Evolutionary conservation across 2,329 filamentous ascomycete species (phyloP).

Genomic region (Macroventuria anomochaeta): DNA sequence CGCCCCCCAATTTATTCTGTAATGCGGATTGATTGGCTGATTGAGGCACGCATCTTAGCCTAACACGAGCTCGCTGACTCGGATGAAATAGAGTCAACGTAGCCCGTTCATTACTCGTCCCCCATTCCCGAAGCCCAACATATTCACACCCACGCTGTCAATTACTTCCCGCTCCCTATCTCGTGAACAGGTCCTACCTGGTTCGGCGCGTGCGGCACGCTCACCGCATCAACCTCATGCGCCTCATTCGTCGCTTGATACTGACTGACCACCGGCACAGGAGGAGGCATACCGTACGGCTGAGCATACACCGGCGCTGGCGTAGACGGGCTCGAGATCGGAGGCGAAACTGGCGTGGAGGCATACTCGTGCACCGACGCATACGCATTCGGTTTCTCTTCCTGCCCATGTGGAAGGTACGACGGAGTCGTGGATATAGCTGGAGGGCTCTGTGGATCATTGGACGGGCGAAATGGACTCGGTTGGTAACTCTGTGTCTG

Average conservation of each 20-base stretch:
- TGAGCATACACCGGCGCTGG: conserved; percentile 35
- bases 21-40: too few relatives aligned
- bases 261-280: conserved; percentile 11
- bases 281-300: conserved; percentile 13
- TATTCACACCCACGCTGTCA: too few relatives aligned
- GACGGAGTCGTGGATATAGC: conserved; percentile 6
- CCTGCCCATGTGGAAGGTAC: conserved; percentile 20
- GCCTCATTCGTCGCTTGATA: conserved; percentile 17
- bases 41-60: too few relatives aligned
- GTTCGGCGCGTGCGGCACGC: conserved; percentile 13
- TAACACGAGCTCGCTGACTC: too few relatives aligned
- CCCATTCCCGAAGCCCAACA: too few relatives aligned
- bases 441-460: conserved; percentile 12
- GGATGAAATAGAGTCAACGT: too few relatives aligned
- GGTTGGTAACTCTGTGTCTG: neutral
- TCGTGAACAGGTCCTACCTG: conserved; percentile 25
- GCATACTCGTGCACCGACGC: conserved; percentile 26
- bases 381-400: conserved; percentile 28
- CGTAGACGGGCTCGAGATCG: conserved; percentile 30
- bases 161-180: conserved; percentile 19
- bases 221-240: conserved; percentile 32
- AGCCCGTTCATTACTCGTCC: too few relatives aligned
- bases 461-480: conserved; percentile 2
- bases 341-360: conserved; percentile 11
- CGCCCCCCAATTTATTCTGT: too few relatives aligned